Base-by-base conservation (phyloP, 2,329 filamentous ascomycete species). In the Talaromyces sp. region DNA sequence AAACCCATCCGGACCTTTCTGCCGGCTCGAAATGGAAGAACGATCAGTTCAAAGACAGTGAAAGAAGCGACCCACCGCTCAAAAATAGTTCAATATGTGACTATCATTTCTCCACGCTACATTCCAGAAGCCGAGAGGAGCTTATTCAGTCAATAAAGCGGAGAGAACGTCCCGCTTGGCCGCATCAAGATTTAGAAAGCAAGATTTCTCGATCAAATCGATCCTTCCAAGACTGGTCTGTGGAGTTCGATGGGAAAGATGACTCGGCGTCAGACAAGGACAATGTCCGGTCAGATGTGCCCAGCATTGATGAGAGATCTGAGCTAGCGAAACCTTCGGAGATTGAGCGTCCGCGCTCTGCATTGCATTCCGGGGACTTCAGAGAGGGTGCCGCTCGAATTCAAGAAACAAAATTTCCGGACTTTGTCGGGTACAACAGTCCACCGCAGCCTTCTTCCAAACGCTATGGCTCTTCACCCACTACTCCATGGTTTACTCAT, bases 101-200 rank as follows among this genome's bases (percentile, higher is more conserved):
- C 36, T 46, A 54, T 22, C 60, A 56, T 51, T 52, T 62, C n/a
- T 56, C 67, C 15, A 66, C 53, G 21, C 48, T 68, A 35, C 66
- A 66, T 61, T 66, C 68, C 15, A 71, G 69, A 60, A 85, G 91
- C 70, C 83, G 92, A 63, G 84, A 85, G 58, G 88, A 92, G 72
- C 78, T 96, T 65, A 97, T 97, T 58, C 84, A 91, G 73, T 83
- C 87, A 63, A 81, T 97, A 64, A 97, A 97, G 76, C 84, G 83
- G 71, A 85, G 85, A 33, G 86, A 91, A 73, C 88, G 84, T 67
- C 87, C 89, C 37, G 84, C 84, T 4, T 94, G 89, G 89, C 78
- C 86, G 39, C 82, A 85, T 28, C 84, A 80, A 69, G 81, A 81
- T 66, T 81, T 83, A 78, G 87, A 81, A 70, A 67, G 53, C 13